Evolutionary conservation across 306 rosid species (phyloP).

Genomic region (Prunus padus): DNA sequence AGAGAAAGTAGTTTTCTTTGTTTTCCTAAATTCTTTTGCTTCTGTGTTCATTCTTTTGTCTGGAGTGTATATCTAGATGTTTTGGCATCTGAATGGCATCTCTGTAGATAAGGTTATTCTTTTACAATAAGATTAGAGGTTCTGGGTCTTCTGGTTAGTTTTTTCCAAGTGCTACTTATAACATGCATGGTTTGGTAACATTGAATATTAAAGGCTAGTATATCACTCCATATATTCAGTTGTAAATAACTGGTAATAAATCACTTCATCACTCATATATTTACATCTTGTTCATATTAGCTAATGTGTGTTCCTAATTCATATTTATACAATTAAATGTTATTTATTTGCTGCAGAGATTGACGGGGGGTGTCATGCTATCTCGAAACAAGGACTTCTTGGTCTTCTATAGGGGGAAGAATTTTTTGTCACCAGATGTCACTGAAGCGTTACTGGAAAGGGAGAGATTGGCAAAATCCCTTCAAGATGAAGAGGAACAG

Average conservation of each 20-base stretch:
- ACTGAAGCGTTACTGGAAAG: constrained; percentile 76
- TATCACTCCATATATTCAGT: neutral
- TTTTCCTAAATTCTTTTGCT: neutral
- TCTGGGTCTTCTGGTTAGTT: neutral
- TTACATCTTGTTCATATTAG: neutral
- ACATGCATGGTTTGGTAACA: constrained; percentile 1
- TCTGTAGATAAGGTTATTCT: neutral
- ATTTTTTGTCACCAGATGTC: constrained; percentile 75
- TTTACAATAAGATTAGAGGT: neutral
- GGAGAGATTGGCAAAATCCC: constrained; percentile 68
- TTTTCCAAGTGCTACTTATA: neutral
- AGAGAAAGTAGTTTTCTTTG: neutral
- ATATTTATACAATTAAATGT: constrained; percentile 6
- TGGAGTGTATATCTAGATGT: neutral
- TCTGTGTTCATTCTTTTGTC: neutral
- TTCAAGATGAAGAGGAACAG: constrained; percentile 93
- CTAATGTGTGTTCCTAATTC: neutral
- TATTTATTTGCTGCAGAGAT: constrained; percentile 54
- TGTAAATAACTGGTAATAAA: neutral
- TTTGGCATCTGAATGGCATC: neutral
- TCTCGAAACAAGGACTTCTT: constrained; percentile 93
- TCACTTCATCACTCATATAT: neutral
- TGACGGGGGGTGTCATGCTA: constrained; percentile 84
- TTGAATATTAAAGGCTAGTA: constrained; percentile 17
- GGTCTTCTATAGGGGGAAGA: constrained; percentile 89